Evolutionary conservation across 2,329 filamentous ascomycete species (phyloP).

Genomic region (Chaetomium sp.): DNA sequence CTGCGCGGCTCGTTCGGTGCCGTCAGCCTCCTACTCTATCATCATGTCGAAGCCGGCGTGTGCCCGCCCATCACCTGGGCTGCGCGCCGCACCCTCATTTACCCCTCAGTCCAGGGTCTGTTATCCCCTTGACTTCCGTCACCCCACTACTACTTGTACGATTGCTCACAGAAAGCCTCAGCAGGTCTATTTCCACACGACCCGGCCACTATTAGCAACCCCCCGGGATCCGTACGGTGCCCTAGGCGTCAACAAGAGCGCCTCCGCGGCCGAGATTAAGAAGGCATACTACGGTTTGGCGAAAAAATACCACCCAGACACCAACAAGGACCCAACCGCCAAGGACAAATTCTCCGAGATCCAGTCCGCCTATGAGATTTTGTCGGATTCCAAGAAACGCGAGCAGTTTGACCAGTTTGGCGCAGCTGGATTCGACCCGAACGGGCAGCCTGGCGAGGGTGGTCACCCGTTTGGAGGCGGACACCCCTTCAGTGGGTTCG

Average conservation of each 20-base stretch:
- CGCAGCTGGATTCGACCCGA: conserved; percentile 78
- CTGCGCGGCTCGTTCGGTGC: conserved; percentile 19
- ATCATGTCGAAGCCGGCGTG: conserved; percentile 9
- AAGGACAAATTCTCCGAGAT: conserved; percentile 94
- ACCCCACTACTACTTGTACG: neutral
- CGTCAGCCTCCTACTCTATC: conserved; percentile 19
- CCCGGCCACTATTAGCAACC: conserved; percentile 42
- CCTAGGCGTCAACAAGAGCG: conserved; percentile 75
- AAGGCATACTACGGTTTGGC: conserved; percentile 97
- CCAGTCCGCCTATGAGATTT: conserved; percentile 86
- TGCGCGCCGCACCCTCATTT: neutral
- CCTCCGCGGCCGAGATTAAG: conserved; percentile 85
- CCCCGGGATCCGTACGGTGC: conserved; percentile 77
- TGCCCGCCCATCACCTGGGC: conserved; percentile 6
- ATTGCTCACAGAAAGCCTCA: conserved; percentile 4
- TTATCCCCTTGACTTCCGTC: neutral
- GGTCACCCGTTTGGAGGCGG: conserved; percentile 57
- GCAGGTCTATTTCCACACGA: conserved; percentile 50
- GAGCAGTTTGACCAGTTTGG: conserved; percentile 90
- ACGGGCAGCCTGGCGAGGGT: conserved; percentile 56
- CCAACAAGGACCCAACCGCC: conserved; percentile 88
- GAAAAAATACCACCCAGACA: conserved; percentile 97
- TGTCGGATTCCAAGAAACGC: conserved; percentile 89
- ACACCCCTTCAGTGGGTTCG: conserved; percentile 35
- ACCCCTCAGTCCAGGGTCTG: conserved; percentile 7